A percentile compares a stretch with the other conserved stretches of the same genome.
Evolutionary conservation across 805 yeast genomes (phyloP).

Genomic region (Candida suzukii): DNA sequence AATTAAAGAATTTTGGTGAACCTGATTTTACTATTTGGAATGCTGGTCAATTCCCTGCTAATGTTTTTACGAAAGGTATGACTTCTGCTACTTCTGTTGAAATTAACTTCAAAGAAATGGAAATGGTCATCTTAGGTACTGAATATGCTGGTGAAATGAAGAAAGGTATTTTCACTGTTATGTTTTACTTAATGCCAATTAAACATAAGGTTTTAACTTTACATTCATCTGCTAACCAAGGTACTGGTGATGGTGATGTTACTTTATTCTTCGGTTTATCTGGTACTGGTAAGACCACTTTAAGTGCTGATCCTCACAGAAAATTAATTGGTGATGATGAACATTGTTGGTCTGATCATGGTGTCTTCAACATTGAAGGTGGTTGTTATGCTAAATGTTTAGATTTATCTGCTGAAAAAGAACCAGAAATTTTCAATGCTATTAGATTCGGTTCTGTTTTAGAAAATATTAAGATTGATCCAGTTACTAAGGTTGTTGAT

Average conservation of each 20-base stretch:
- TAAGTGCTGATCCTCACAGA: conserved; percentile 94
- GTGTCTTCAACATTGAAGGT: conserved; percentile 99
- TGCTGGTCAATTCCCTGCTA: conserved; percentile 98
- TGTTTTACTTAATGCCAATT: conserved; percentile 98
- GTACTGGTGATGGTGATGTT: conserved; percentile 72
- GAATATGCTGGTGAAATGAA: conserved; percentile 99
- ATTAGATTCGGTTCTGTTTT: conserved; percentile 90
- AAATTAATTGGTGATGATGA: conserved; percentile 96
- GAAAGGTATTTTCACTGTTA: conserved; percentile 97
- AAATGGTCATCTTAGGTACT: conserved; percentile 97
- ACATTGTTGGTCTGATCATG: conserved; percentile 98
- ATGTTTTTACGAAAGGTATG: conserved; percentile 94
- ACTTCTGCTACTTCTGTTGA: conserved; percentile 93
- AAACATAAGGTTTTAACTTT: conserved; percentile 85
- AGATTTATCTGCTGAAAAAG: conserved; percentile 83
- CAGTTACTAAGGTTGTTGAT: conserved; percentile 72
- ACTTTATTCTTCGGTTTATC: conserved; percentile 94
- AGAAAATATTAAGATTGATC: conserved; percentile 89
- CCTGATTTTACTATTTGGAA: conserved; percentile 98
- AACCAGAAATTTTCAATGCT: conserved; percentile 96
- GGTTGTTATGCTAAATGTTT: conserved; percentile 99
- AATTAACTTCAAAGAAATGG: conserved; percentile 95
- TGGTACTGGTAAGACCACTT: conserved; percentile 97
- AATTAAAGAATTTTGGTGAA: conserved; percentile 83
- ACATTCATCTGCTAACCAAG: conserved; percentile 95